Conservation (phyloP, 441 rosid genomes). For the Manihot esculenta region DNA sequence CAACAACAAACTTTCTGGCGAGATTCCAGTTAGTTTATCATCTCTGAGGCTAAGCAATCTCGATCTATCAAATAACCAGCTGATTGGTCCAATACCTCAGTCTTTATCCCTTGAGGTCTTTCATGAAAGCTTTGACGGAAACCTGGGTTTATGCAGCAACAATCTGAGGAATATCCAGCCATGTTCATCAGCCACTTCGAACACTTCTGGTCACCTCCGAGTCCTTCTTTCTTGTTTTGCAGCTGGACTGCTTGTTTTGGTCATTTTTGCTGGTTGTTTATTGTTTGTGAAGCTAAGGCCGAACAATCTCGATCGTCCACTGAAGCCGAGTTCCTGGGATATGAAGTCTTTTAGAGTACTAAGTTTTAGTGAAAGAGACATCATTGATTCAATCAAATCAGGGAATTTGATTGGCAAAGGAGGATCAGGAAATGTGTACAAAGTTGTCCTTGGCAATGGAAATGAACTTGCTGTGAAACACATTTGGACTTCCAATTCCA, state of each 20-base stretch:
- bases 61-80: conserved; percentile 65
- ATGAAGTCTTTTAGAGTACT: conserved; percentile 69
- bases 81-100: conserved; percentile 63
- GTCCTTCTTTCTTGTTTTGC: conserved; percentile 51
- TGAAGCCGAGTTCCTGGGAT: conserved; percentile 66
- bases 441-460: conserved; percentile 53
- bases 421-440: conserved; percentile 87
- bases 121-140: conserved; percentile 66
- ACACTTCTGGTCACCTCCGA: conserved; percentile 37
- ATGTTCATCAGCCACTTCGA: conserved; percentile 44
- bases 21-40: conserved; percentile 66
- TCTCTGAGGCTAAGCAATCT: conserved; percentile 74
- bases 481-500: conserved; percentile 44
- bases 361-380: conserved; percentile 66
- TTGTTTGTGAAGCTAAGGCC: conserved; percentile 44
- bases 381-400: conserved; percentile 71
- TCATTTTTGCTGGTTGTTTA: conserved; percentile 43
- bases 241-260: conserved; percentile 45
- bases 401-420: conserved; percentile 89
- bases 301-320: conserved; percentile 40
- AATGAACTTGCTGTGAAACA: conserved; percentile 82
- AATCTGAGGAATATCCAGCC: conserved; percentile 43
- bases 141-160: conserved; percentile 72
- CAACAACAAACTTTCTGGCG: conserved; percentile 60
- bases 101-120: conserved; percentile 60